Conservation (phyloP, 805 yeast genomes). For the Saturnispora ahearnii region DNA sequence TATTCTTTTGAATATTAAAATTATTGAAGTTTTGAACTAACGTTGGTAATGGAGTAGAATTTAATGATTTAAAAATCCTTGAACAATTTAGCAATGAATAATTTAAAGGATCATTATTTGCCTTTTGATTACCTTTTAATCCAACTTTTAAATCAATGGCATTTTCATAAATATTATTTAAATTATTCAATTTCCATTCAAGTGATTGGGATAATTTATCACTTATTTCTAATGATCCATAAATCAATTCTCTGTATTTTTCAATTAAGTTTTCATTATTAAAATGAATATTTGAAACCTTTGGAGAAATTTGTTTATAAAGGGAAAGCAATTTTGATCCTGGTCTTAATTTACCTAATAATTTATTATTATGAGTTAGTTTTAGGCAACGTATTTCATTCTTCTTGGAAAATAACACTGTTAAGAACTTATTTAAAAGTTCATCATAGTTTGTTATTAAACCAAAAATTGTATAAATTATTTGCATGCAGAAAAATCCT, state of each 20-base stretch:
- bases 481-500: slow-evolving; percentile 1
- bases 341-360: slow-evolving; percentile 26
- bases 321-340: slow-evolving; percentile 25
- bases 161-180: slow-evolving; percentile 13
- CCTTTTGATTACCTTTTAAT: neutral
- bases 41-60: neutral
- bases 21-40: neutral
- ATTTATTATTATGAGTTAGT: slow-evolving; percentile 19
- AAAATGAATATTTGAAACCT: slow-evolving; percentile 15
- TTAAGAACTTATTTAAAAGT: slow-evolving; percentile 11
- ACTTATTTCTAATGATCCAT: slow-evolving; percentile 21
- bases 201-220: slow-evolving; percentile 24
- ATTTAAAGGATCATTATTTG: neutral
- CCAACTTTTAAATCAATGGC: neutral
- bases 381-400: slow-evolving; percentile 14
- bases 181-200: slow-evolving; percentile 22
- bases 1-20: neutral
- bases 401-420: slow-evolving; percentile 14
- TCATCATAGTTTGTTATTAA: neutral
- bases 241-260: slow-evolving; percentile 18
- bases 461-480: neutral
- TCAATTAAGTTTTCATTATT: slow-evolving; percentile 16
- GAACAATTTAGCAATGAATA: neutral
- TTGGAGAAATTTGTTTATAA: slow-evolving; percentile 21
- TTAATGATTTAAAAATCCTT: neutral